Conservation (phyloP, 1,139 yeast species). For the Candida anutae region DNA sequence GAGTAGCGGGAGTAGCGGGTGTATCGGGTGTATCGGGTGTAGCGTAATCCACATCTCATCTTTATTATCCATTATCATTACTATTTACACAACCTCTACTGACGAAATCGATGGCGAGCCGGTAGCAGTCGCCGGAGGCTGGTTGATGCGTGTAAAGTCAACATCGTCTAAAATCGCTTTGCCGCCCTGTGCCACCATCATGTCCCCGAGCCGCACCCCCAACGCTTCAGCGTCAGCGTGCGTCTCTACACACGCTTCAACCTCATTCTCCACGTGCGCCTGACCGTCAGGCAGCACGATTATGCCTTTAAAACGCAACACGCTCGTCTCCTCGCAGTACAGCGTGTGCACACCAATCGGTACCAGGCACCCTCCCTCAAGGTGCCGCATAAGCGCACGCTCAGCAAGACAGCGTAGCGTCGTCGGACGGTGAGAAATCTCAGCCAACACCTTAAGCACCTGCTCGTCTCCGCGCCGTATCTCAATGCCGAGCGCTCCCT, state of each 20-base stretch:
- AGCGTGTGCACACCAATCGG: constrained; percentile 85
- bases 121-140: constrained; percentile 17
- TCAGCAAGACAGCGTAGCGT: constrained; percentile 84
- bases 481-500: constrained; percentile 93
- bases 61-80: neutral
- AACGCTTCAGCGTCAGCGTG: constrained; percentile 61
- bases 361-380: constrained; percentile 97
- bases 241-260: constrained; percentile 23
- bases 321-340: constrained; percentile 37
- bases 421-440: constrained; percentile 60
- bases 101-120: constrained; percentile 4
- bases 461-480: constrained; percentile 62
- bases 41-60: neutral
- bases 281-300: constrained; percentile 85
- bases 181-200: constrained; percentile 70
- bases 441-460: constrained; percentile 49
- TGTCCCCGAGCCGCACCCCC: constrained; percentile 65
- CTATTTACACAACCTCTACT: constrained; percentile 2
- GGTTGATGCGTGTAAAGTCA: constrained; percentile 57
- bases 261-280: constrained; percentile 51
- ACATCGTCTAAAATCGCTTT: constrained; percentile 73
- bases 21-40: too few relatives aligned
- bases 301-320: constrained; percentile 53
- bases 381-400: constrained; percentile 73
- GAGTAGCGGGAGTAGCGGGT: too few relatives aligned